Evolutionary conservation across 805 yeast species (phyloP), one percentile per base, ranked within the genome.

Genomic region (Pichia ethanolica): DNA sequence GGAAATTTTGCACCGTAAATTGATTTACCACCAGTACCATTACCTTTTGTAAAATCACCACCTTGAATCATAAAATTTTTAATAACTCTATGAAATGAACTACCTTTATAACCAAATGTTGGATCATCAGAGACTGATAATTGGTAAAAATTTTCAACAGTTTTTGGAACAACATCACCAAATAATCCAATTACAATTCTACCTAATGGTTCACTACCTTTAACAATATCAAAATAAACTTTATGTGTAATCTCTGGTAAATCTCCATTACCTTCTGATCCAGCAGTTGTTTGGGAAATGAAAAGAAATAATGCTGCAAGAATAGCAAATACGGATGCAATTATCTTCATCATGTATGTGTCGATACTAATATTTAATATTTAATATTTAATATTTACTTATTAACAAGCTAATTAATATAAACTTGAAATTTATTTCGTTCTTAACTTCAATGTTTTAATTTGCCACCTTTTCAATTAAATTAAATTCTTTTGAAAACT

Each of bases 111-210:
- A 36, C 83, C 82, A 62, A 82, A 73, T 37, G 73, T 67, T 35
- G 86, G 81, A 62, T 87, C 89, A 47, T 81, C 85, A 20, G 95
- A 91, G 43, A 81, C 72, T 45, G 89, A 73, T 66, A 89, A 75
- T 61, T 85, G 84, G 60, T 87, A 81, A 71, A 89, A 89, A 75
- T 90, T 90, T 67, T 87, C 90, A 38, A 76, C 93, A 30, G 97
- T 90, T 68, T 84, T 86, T 59, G 95, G 96, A 38, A 84, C 91
- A 44, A 80, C 86, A 27, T 81, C 78, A 43, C 97, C 97, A 64
- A 82, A 91, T 47, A 91, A 75, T 11, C 97, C 98, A 65, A 91
- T 74, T 51, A 83, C 86, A 55, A 91, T 75, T 64, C 95, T 79
- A 43, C 98, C 98, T 42, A 90, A 70, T 5, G 71, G 60, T 65